phyloP scores from a whole-genome alignment of 2,329 filamentous ascomycete species.

The Mariannaea elegans region DNA sequence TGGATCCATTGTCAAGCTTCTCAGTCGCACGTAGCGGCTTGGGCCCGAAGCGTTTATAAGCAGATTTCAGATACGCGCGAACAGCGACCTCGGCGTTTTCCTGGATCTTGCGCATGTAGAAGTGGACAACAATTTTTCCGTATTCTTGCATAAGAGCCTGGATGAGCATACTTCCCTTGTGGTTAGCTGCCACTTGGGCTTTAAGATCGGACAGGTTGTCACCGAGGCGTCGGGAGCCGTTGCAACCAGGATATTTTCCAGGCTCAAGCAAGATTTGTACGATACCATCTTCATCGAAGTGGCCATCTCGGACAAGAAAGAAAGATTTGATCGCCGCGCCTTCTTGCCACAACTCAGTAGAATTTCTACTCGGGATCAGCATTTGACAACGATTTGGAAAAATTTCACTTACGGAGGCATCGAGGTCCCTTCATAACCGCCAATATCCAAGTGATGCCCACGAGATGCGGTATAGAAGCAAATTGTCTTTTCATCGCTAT shows the following conservation, averaged over 20 bases:
- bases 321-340: slow-evolving; percentile 61
- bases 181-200: slow-evolving; percentile 84
- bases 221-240: slow-evolving; percentile 72
- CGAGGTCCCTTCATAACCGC: slow-evolving; percentile 24
- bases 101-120: slow-evolving; percentile 86
- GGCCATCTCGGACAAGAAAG: slow-evolving; percentile 32
- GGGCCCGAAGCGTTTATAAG: neutral
- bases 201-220: slow-evolving; percentile 89
- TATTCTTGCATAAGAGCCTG: slow-evolving; percentile 78
- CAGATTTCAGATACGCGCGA: slow-evolving; percentile 71
- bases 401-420: slow-evolving; percentile 46
- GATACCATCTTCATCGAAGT: slow-evolving; percentile 53
- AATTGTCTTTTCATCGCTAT: slow-evolving; percentile 19
- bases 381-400: neutral
- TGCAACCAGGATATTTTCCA: slow-evolving; percentile 40
- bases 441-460: slow-evolving; percentile 30
- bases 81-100: slow-evolving; percentile 81
- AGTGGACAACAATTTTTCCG: slow-evolving; percentile 77
- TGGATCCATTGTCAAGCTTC: slow-evolving; percentile 85
- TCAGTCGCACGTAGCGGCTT: slow-evolving; percentile 62
- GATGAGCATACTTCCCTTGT: slow-evolving; percentile 81
- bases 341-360: slow-evolving; percentile 65
- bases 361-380: slow-evolving; percentile 49
- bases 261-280: slow-evolving; percentile 66
- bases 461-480: slow-evolving; percentile 28